These are phyloP conservation scores for Lodderomyces beijingensis DNA, from an alignment of 1,139 yeast species.

Conservation along the genomic window DNA sequence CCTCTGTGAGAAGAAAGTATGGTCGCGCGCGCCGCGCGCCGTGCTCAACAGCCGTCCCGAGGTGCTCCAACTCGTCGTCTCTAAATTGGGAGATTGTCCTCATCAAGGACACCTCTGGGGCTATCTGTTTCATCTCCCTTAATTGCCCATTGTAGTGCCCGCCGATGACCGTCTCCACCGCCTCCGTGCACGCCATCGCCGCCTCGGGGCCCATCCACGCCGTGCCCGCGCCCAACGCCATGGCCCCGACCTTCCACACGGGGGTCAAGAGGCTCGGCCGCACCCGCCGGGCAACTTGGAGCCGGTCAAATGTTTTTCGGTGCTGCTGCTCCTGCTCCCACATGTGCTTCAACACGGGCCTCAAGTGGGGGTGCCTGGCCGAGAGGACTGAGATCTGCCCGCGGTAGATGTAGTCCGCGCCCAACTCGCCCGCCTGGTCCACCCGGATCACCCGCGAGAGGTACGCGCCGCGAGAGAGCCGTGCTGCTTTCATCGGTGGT, in stretches of 20 bases:
- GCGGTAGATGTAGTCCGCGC: slow-evolving; percentile 88
- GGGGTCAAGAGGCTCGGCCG: slow-evolving; percentile 92
- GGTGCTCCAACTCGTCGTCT: slow-evolving; percentile 93
- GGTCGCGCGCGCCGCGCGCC: slow-evolving; percentile 95
- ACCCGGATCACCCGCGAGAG: slow-evolving; percentile 79
- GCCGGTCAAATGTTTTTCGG: slow-evolving; percentile 73
- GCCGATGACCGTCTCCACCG: slow-evolving; percentile 97
- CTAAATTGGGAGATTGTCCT: slow-evolving; percentile 71
- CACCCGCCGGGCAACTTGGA: slow-evolving; percentile 75
- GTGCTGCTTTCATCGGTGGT: no score
- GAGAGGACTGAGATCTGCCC: slow-evolving; percentile 85
- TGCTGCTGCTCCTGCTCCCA: slow-evolving; percentile 97
- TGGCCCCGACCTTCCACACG: slow-evolving; percentile 88
- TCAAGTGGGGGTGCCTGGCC: slow-evolving; percentile 63
- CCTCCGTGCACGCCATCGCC: slow-evolving; percentile 99
- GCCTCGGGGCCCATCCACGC: slow-evolving; percentile 89
- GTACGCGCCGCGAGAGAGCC: slow-evolving; percentile 36
- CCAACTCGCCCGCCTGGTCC: slow-evolving; percentile 98
- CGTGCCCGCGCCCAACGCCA: slow-evolving; percentile 80
- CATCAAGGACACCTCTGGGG: no score
- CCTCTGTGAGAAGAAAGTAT: slow-evolving; percentile 80
- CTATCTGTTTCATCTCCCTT: slow-evolving; percentile 50
- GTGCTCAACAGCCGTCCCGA: slow-evolving; percentile 86
- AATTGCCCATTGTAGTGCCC: slow-evolving; percentile 91
- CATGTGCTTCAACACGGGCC: slow-evolving; percentile 82